Base-by-base conservation (phyloP, 2,329 filamentous ascomycete genomes). In the Polytolypa hystricis region DNA sequence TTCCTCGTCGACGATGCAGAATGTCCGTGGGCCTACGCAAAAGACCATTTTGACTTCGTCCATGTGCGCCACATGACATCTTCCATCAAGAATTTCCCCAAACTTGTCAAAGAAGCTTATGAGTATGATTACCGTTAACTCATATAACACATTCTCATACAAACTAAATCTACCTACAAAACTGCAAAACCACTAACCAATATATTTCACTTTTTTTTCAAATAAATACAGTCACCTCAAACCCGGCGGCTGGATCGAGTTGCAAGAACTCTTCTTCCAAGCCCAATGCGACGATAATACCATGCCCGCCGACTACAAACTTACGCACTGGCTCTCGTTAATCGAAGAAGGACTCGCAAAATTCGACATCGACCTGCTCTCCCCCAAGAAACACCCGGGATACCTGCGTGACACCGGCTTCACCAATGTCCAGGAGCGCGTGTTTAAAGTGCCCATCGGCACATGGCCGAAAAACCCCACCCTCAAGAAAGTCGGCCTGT, bases 21-120 rank as follows among this genome's bases (percentile, higher is more conserved):
- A 15, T 12, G 62, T 37, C 60, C 63, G 3, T 77, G 73, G 73
- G 49, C 74, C 12, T 64, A 73, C 15, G 29, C 38, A 40, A 66
- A 4, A 48, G 65, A 74, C 41, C 62, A 69, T 33, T 47, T 44
- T 37, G 39, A 45, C 20, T 40, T 45, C 21, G 41, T 47, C 17
- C 39, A 42, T 14, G 12, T 37, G 19, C 20, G 35, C 8, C 25
- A 26, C n/a, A 23, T 46, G 8, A 15, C 15, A 16, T 12, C 26
- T 8, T 15, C 18, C 10, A 37, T 37, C 2, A 30, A 30, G 18
- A 12, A 37, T 21, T 37, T 29, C 14, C 35, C 35, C 9, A 29
- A 17, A n/a, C 27, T 37, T 2, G 11, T 30, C 18, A n/a, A 9
- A 43, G 29, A 49, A 53, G 35, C 52, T 48, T 41, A 40, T 56